Conservation (phyloP, 176 grass and related monocot species). For the Pontederia paniculata region DNA sequence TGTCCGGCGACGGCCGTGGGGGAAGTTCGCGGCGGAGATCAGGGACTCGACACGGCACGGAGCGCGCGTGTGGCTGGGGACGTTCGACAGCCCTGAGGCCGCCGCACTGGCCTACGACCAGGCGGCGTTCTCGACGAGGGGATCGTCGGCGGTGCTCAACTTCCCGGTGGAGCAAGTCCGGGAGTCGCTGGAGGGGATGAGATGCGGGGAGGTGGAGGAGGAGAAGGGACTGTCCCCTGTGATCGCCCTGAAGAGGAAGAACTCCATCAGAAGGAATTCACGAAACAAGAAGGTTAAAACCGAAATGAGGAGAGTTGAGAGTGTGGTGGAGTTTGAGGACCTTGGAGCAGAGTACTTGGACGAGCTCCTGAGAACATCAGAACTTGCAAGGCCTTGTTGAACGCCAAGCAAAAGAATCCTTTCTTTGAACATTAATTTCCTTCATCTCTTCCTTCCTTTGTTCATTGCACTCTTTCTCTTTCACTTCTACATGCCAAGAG, state of each 20-base stretch:
- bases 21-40: conserved; percentile 12
- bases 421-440: too few relatives aligned
- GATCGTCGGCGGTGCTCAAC: conserved; percentile 59
- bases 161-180: conserved; percentile 40
- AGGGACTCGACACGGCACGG: conserved; percentile 11
- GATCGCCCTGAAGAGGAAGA: conserved; percentile 20
- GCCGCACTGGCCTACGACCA: conserved; percentile 75
- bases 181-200: conserved; percentile 18
- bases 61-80: conserved; percentile 48
- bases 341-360: conserved; percentile 56
- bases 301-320: conserved; percentile 15
- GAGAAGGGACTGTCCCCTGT: conserved; percentile 17
- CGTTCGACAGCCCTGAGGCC: conserved; percentile 69
- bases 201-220: conserved; percentile 16
- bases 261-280: conserved; percentile 23
- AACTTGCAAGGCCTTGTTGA: too few relatives aligned
- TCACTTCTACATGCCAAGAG: too few relatives aligned
- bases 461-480: too few relatives aligned
- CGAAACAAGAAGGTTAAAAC: neutral
- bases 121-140: conserved; percentile 52
- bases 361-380: conserved; percentile 33
- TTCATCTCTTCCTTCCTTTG: too few relatives aligned
- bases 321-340: conserved; percentile 54
- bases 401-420: too few relatives aligned
- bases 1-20: conserved; percentile 39